A percentile compares a stretch with the other conserved stretches of the same genome.
Conservation (phyloP, 305 asterid genomes). For the Ajuga reptans region DNA sequence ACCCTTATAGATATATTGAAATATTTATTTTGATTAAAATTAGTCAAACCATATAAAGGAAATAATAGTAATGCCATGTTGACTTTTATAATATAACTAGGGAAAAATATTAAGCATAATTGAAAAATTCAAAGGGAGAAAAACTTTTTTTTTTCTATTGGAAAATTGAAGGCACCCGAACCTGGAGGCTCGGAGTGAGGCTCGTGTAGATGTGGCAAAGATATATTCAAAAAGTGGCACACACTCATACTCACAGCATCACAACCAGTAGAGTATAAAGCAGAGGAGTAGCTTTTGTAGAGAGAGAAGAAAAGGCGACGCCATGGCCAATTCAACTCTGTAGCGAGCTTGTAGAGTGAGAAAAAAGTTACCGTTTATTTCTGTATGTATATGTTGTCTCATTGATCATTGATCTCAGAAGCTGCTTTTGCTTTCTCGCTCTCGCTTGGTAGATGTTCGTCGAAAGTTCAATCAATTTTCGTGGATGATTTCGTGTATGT, state of each 20-base stretch:
- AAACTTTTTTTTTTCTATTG: too few relatives aligned
- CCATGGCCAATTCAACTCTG: slow-evolving; percentile 28
- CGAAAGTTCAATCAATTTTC: background rate
- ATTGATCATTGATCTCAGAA: slow-evolving; percentile 15
- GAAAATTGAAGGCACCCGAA: slow-evolving; percentile 23
- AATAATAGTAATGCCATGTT: background rate
- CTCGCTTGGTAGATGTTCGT: background rate
- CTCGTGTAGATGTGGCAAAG: slow-evolving; percentile 31
- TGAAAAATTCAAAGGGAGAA: too few relatives aligned
- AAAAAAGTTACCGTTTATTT: slow-evolving; percentile 18
- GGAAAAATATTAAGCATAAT: background rate
- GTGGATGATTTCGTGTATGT: slow-evolving; percentile 21
- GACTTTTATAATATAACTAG: background rate
- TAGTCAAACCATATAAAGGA: background rate
- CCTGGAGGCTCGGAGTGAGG: slow-evolving; percentile 58
- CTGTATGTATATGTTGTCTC: slow-evolving; percentile 3
- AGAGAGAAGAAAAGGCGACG: slow-evolving; percentile 16
- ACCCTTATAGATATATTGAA: too few relatives aligned
- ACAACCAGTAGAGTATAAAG: slow-evolving; percentile 36
- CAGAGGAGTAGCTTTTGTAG: slow-evolving; percentile 25
- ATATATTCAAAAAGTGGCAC: slow-evolving; percentile 35
- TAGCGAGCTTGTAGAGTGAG: slow-evolving; percentile 25
- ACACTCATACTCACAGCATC: slow-evolving; percentile 22
- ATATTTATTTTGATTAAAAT: background rate
- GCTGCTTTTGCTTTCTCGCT: slow-evolving; percentile 14